Percentiles rank a stretch among this genome's conserved stretches.
Conservation (phyloP, 164 flowering plant species). For the Piper betle region DNA sequence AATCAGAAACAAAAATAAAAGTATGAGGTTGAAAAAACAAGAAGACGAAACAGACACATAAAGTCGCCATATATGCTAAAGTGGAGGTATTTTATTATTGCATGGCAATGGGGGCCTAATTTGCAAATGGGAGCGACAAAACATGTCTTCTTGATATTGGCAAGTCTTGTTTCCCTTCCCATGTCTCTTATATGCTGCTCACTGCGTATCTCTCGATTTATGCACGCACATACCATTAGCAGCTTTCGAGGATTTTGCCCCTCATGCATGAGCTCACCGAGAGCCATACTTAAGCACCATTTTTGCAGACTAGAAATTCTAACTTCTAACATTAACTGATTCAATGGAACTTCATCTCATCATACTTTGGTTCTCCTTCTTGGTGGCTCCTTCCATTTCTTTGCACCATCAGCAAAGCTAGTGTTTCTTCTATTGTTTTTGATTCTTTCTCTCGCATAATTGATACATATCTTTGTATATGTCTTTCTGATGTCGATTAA, state of each 20-base stretch:
- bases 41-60: no score
- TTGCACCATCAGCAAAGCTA: background rate
- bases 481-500: background rate
- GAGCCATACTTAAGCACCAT: background rate
- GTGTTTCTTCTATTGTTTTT: no score
- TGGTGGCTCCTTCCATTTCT: background rate
- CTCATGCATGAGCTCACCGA: background rate
- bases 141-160: background rate
- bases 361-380: background rate
- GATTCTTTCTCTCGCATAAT: no score
- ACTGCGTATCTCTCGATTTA: background rate
- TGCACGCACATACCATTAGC: background rate
- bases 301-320: background rate
- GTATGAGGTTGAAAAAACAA: no score
- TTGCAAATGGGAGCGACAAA: background rate
- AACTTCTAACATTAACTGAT: background rate
- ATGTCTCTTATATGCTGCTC: background rate
- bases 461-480: no score
- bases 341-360: background rate
- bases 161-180: background rate
- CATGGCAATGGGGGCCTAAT: no score
- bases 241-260: background rate
- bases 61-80: no score
- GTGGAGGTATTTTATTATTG: no score
- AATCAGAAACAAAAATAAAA: no score